Evolutionary conservation across 148 eudicot genomes (phyloP), one percentile per base, ranked within the genome.

Genomic region (Spergularia marina): DNA sequence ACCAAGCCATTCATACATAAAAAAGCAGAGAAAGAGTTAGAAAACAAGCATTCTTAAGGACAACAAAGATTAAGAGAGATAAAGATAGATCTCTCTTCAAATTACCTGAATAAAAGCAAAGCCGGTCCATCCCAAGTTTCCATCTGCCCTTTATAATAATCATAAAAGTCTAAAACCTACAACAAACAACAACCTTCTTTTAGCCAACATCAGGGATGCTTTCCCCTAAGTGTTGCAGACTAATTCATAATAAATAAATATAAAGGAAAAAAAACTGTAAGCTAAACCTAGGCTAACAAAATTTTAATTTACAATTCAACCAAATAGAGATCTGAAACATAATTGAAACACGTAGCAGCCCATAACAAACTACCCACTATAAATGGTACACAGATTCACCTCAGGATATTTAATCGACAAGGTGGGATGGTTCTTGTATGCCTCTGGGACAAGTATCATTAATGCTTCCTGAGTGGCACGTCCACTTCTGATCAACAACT

Each of bases 121-220:
- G 99, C 99, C 65, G 99, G 99, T 71, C 99, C 99, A 87, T 95
- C 99, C 99, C 99, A 95, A 59, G 99, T 85, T 86, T 95, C 99
- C 99, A 95, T 95, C 79, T 92, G 99, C 79, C 99, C 99, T 82
- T 95, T 95, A 90, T 95, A 95, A 78, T 92, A 95, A 80, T 95
- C 87, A 73, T 95, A 95, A 79, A 95, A 95, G 83, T 95, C 97
- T 68, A 81, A 77, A 72, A 85, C 93, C 99, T 95, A 79, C 76
- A 75, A 70, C 69, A 72, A 74, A 70, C 68, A 60, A 70, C 47
- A 59, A 49, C 11, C 8, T 12, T 74, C 21, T n/a, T 55, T 82
- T 58, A 82, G 57, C 51, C 72, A 36, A 65, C 53, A 51, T 21
- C 61, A 62, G 51, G 53, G 55, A 17, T 61, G 74, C 56, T 52